Evolutionary conservation across 768 basidiomycete genomes (phyloP), one percentile per base, ranked within the genome.

Genomic region (Pulveroboletus sp.): DNA sequence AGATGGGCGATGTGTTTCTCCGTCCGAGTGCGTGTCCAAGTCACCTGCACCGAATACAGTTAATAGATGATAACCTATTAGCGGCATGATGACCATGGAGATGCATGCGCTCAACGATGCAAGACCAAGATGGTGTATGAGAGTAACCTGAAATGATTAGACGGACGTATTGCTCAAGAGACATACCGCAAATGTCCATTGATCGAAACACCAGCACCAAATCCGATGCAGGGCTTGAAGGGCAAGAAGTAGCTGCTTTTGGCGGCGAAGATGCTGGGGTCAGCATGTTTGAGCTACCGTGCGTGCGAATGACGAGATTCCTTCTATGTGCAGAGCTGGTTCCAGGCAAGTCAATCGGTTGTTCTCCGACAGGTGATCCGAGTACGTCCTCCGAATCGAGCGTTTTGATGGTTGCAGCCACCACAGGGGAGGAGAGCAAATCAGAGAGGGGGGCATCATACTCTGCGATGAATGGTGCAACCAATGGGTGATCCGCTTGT

Each of bases 151-250:
- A 30, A 17, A 40, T 6, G 18, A 55, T 47, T 50, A 45, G 38
- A 18, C n/a, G 39, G 26, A 35, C 12, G 12, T 15, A 35, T 12
- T 42, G 14, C 26, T 42, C 18, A 6, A 32, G 27, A 51, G 7
- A 69, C 66, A 50, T 60, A 68, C 66, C 66, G n/a, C 54, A 18
- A 2, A 69, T 50, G 37, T 40, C 50, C 55, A 68, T 59, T 11
- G 56, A 68, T 14, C 31, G 37, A 18, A 69, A 27, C 6, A 47
- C 62, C 27, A 57, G 49, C 3, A 44, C 51, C 56, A 68, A 46
- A 42, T 57, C 61, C 0, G 38, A 52, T 9, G 55, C 54, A 41
- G 56, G 65, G 36, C 59, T 63, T 10, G 57, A 46, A 36, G 55
- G 51, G 32, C 41, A 39, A 11, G 4, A 37, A n/a, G 5, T 3